phyloP scores from a whole-genome alignment of 805 yeast species.

The Cyberlindnera mrakii region DNA sequence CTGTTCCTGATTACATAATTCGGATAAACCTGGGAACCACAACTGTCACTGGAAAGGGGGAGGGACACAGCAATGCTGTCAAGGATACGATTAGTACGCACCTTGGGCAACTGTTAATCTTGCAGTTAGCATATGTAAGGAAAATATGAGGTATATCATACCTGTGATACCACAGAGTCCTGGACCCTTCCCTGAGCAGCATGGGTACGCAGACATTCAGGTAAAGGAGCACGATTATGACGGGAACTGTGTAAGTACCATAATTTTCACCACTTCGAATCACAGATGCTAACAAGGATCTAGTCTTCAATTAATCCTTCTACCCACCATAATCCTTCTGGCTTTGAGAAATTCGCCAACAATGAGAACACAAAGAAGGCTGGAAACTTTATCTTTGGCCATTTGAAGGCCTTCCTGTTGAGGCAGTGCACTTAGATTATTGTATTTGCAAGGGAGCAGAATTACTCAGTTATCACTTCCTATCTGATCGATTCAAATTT shows the following conservation, averaged over 20 bases:
- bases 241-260: conserved; percentile 11
- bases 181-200: conserved; percentile 19
- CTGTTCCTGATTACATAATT: too few species aligned
- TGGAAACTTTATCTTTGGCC: conserved; percentile 16
- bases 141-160: conserved; percentile 13
- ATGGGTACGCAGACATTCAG: conserved; percentile 16
- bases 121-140: not conserved
- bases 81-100: too few species aligned
- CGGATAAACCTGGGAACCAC: not conserved
- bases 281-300: not conserved
- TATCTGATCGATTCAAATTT: too few species aligned
- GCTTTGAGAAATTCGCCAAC: conserved; percentile 15
- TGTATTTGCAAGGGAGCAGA: too few species aligned
- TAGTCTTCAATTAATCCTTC: conserved; percentile 15
- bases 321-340: conserved; percentile 7
- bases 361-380: conserved; percentile 22
- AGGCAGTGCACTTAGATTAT: conserved; percentile 4
- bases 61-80: too few species aligned
- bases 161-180: conserved; percentile 19
- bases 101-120: not conserved
- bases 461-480: too few species aligned
- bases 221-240: conserved; percentile 9
- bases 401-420: conserved; percentile 8
- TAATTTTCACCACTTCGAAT: not conserved
- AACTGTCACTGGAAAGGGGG: not conserved